Conservation (phyloP, 441 rosid genomes). For the Corymbia calophylla region DNA sequence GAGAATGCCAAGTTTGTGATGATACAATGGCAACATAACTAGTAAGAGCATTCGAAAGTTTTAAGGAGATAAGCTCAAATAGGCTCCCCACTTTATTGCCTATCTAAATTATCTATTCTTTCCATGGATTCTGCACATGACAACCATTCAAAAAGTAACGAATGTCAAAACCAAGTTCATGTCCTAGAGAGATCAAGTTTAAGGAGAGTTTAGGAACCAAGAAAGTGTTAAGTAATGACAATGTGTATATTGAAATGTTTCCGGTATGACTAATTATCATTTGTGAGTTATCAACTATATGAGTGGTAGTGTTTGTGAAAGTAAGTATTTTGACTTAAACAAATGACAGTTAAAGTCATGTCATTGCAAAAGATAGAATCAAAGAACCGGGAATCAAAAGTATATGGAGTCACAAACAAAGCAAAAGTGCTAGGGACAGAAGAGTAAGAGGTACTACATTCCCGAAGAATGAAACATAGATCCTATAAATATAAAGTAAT, state of each 20-base stretch:
- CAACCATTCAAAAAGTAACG: neutral
- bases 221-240: neutral
- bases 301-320: neutral
- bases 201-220: neutral
- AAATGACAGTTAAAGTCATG: neutral
- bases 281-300: neutral
- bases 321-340: neutral
- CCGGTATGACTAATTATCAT: neutral
- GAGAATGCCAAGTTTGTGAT: too few species aligned
- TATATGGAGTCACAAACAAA: neutral
- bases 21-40: too few species aligned
- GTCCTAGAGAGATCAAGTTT: neutral
- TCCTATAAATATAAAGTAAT: neutral
- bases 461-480: neutral
- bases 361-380: neutral
- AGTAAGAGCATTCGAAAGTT: too few species aligned
- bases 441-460: neutral
- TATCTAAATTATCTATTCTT: neutral
- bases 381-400: neutral
- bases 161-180: neutral
- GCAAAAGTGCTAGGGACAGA: neutral
- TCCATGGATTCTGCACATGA: neutral
- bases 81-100: too few species aligned
- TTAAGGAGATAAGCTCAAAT: too few species aligned
- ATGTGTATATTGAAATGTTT: neutral